Conservation (phyloP, 208 protist species). For the Naegleria lovaniensis region DNA sequence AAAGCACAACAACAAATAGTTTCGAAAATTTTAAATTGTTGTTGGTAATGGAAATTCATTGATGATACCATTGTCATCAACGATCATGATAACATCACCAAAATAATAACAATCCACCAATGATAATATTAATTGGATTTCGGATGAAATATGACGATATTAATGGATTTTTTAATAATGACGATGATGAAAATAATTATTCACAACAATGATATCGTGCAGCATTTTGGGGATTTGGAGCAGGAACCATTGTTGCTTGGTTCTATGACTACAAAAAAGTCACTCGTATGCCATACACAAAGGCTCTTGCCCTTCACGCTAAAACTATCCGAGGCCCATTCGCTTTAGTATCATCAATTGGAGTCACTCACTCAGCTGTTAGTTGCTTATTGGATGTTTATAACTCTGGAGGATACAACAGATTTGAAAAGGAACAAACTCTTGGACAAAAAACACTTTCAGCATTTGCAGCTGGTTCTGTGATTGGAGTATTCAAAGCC, state of each 20-base stretch:
- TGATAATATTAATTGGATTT: neutral
- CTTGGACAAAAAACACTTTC: neutral
- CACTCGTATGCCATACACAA: neutral
- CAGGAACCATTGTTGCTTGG: neutral
- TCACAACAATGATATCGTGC: neutral
- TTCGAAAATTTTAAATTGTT: too few species aligned
- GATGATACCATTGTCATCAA: neutral
- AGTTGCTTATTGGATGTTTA: neutral
- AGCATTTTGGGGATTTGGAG: neutral
- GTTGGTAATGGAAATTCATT: too few species aligned
- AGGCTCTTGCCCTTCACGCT: neutral
- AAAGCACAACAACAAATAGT: too few species aligned
- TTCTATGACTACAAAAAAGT: constrained; percentile 16
- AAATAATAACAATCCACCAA: neutral
- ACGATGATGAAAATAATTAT: neutral
- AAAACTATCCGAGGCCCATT: neutral
- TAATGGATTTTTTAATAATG: neutral
- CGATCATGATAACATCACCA: too few species aligned
- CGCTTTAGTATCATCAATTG: neutral
- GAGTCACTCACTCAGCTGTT: neutral
- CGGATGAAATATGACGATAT: neutral
- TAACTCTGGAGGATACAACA: neutral
- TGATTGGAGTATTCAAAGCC: neutral
- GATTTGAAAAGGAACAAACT: neutral
- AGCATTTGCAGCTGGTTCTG: neutral